phyloP scores from a whole-genome alignment of 306 rosid species.

The Dalbergia cochinchinensis region DNA sequence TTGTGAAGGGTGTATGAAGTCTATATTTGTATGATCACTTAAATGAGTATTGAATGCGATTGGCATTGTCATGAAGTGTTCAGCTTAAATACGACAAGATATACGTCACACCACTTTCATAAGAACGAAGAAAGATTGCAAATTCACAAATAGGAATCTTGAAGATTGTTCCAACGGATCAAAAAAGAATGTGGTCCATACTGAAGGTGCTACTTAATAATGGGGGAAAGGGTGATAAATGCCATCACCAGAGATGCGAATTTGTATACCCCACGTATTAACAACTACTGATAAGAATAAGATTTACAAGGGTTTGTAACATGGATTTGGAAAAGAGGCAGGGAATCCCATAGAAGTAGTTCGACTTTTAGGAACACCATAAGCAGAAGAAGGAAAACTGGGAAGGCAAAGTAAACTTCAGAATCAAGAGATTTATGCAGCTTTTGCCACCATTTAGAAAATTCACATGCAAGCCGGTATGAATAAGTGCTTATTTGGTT shows the following conservation, averaged over 20 bases:
- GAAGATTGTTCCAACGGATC: background rate
- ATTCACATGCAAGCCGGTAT: too few species aligned
- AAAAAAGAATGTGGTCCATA: conserved; percentile 23
- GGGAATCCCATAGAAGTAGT: conserved; percentile 20
- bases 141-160: background rate
- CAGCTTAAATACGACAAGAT: background rate
- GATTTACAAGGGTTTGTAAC: background rate
- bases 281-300: background rate
- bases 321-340: conserved; percentile 10
- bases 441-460: too few species aligned
- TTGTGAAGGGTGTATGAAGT: background rate
- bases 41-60: background rate
- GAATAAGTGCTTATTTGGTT: too few species aligned
- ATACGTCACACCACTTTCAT: background rate
- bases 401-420: background rate
- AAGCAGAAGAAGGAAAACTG: background rate
- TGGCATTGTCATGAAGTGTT: background rate
- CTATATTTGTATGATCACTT: background rate
- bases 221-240: background rate
- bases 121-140: background rate
- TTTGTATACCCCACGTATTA: conserved; percentile 5
- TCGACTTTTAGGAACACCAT: conserved; percentile 1
- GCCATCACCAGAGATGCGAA: background rate
- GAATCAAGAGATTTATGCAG: too few species aligned
- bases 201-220: conserved; percentile 12